These are phyloP conservation scores for Gossypium stocksii DNA, from an alignment of 345 rosid genomes.

Conservation along the genomic window DNA sequence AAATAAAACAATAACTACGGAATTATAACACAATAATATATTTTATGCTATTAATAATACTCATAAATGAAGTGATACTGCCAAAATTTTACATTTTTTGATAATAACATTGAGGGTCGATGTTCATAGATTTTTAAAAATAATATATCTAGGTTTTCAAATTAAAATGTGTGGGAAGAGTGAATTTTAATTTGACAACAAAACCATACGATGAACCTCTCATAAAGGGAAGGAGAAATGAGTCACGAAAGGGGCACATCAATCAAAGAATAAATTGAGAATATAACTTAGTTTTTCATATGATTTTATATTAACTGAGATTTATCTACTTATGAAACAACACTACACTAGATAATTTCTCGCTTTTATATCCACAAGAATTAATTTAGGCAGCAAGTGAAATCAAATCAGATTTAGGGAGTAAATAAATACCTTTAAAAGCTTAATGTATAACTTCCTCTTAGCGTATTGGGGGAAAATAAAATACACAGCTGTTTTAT, in stretches of 20 bases:
- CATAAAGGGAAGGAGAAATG: conserved; percentile 3
- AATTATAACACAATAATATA: too few species aligned
- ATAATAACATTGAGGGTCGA: too few species aligned
- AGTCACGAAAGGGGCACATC: neutral
- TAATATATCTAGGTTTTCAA: neutral
- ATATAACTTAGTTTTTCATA: neutral
- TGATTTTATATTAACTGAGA: neutral
- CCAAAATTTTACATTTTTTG: too few species aligned
- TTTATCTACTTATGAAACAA: too few species aligned
- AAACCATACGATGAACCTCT: conserved; percentile 4
- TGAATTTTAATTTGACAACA: neutral
- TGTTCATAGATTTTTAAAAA: too few species aligned
- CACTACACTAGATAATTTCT: too few species aligned
- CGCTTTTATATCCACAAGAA: neutral
- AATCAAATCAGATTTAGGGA: neutral
- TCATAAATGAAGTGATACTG: too few species aligned
- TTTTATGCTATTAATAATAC: too few species aligned
- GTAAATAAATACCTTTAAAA: neutral
- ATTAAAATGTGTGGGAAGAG: neutral
- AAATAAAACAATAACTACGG: too few species aligned
- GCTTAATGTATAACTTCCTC: neutral
- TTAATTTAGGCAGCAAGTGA: conserved; percentile 11
- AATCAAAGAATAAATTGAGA: neutral
- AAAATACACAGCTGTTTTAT: neutral
- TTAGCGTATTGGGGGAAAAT: neutral